These are phyloP conservation scores for Saccharum officinarum DNA, from an alignment of 176 grass and related monocot species.

Conservation along the genomic window DNA sequence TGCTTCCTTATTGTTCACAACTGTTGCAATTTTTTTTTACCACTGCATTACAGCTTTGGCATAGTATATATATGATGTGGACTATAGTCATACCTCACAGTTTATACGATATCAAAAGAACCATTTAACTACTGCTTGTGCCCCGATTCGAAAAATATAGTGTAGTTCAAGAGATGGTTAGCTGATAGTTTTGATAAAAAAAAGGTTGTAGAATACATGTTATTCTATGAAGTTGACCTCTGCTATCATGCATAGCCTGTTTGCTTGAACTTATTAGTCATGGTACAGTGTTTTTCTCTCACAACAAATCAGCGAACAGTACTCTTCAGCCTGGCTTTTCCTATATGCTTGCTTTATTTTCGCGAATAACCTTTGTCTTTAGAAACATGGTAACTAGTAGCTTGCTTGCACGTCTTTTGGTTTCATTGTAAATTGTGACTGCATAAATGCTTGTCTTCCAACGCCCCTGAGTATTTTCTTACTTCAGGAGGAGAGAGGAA, in stretches of 20 bases:
- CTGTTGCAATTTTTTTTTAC: background rate
- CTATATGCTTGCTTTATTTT: conserved; percentile 6
- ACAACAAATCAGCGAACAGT: no score
- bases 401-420: background rate
- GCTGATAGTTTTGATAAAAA: background rate
- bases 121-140: background rate
- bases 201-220: background rate
- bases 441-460: conserved; percentile 15
- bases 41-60: background rate
- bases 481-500: conserved; percentile 84
- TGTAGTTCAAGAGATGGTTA: background rate
- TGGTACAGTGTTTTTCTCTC: no score
- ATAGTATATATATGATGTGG: background rate
- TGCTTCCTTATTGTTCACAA: background rate
- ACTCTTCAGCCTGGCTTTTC: no score
- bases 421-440: conserved; percentile 29
- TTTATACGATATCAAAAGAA: background rate
- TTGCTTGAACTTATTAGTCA: no score
- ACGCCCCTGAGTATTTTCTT: conserved; percentile 16
- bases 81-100: background rate
- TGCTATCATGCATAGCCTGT: background rate
- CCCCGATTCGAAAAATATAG: background rate
- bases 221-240: background rate
- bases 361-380: background rate
- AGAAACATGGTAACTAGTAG: background rate